Evolutionary conservation across 2,329 filamentous ascomycete genomes (phyloP), one percentile per base, ranked within the genome.

Genomic region (Penicillium sp.): DNA sequence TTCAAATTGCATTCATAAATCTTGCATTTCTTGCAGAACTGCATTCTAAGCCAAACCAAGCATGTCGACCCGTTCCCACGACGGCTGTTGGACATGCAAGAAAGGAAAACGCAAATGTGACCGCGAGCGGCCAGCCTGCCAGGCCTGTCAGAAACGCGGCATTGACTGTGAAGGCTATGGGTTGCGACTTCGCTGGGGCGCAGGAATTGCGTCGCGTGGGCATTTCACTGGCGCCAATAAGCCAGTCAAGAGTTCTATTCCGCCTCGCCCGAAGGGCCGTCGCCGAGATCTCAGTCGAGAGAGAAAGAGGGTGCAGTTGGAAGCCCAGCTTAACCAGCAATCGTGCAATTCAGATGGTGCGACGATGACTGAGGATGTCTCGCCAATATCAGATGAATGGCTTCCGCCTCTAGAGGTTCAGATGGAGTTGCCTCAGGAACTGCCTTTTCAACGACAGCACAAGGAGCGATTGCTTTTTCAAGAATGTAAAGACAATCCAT

Each of bases 71-170:
- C 66, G 68, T 21, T 66, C 65, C 14, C 60, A 64, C 47, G 57
- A 63, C 9, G 65, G 67, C 2, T 69, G 67, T 26, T 69, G 67
- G 67, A 70, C 67, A 3, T 71, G 68, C 55, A 71, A 71, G 57
- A 51, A 58, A 14, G 60, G 60, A 14, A 65, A 64, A 2, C 63
- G 68, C 3, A 64, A 65, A 47, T 71, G 68, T 57, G 68, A 71
- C 47, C 61, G 62, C 7, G 33, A 59, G 7, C 65, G 62, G 3
- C 68, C 68, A 3, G 53, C 50, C 7, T 71, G 68, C 52, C 55
- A 59, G 26, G 61, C 56, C 24, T 53, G 50, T 18, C 23, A 35
- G 26, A 21, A 64, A 12, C 66, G 65, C 3, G 64, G 66, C 1
- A 26, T 66, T 0, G 18, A 53, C 2, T 70, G 68, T 33, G 68